Conservation (phyloP, 2,329 filamentous ascomycete species). For the Penicillium sumatraense region DNA sequence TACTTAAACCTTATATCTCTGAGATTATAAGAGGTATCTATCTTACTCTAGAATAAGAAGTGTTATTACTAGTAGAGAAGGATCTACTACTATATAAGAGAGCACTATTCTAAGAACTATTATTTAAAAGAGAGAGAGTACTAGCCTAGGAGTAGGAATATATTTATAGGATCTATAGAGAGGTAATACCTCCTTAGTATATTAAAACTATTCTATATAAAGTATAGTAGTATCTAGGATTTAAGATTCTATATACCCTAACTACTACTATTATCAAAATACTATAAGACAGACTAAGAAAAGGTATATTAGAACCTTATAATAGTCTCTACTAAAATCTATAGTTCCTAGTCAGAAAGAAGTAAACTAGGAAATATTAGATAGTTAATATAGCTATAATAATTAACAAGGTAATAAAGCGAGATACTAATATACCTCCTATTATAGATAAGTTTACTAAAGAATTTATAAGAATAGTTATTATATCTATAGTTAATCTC, state of each 20-base stretch:
- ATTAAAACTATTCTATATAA: not conserved
- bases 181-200: not conserved
- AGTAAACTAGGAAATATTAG: not conserved
- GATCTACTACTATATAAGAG: not conserved
- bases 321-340: not conserved
- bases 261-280: not conserved
- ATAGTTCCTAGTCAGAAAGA: constrained; percentile 1
- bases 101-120: not conserved
- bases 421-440: constrained; percentile 3
- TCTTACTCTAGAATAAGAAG: not conserved
- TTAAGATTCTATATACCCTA: not conserved
- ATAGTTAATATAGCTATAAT: not conserved
- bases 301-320: not conserved
- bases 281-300: not conserved
- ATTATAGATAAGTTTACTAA: constrained; percentile 2
- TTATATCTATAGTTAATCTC: too few species aligned
- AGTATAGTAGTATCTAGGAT: not conserved
- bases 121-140: not conserved
- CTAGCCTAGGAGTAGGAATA: not conserved
- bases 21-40: not conserved
- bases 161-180: not conserved
- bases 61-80: not conserved
- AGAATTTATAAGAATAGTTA: not conserved
- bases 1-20: not conserved
- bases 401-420: not conserved